Evolutionary conservation across 331 rosid genomes (phyloP).

Genomic region (Spiraea crenata): DNA sequence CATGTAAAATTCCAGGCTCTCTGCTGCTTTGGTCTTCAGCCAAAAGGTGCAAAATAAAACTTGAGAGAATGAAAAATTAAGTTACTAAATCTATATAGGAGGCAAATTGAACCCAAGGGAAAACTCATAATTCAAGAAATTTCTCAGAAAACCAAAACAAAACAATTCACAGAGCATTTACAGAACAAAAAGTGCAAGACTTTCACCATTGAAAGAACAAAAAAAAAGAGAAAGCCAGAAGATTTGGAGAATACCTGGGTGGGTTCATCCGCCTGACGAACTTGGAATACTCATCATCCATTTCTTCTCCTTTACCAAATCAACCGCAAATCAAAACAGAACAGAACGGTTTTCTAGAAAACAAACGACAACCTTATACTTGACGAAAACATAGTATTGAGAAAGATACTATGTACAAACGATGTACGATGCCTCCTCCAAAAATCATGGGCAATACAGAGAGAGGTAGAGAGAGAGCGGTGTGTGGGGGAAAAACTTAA

Average conservation of each 20-base stretch:
- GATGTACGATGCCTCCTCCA: constrained; percentile 37
- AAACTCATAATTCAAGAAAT: not conserved
- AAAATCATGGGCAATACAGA: constrained; percentile 22
- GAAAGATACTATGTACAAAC: not conserved
- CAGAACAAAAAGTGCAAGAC: not conserved
- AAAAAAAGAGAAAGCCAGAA: not conserved
- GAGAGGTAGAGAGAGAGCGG: not conserved
- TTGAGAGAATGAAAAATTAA: not conserved
- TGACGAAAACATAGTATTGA: not conserved
- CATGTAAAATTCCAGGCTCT: not conserved
- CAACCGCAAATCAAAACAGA: not conserved
- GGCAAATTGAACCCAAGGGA: too few relatives aligned
- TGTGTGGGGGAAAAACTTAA: not conserved
- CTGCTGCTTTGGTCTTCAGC: not conserved
- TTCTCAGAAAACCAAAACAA: constrained; percentile 3
- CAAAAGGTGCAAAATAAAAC: not conserved
- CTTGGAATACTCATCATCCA: constrained; percentile 88
- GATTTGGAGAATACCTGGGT: constrained; percentile 45
- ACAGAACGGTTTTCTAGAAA: constrained; percentile 8
- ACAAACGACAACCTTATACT: not conserved
- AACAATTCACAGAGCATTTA: constrained; percentile 6
- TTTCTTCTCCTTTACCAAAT: constrained; percentile 8
- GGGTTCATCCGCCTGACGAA: constrained; percentile 86
- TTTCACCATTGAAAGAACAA: not conserved
- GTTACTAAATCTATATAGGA: not conserved